Evolutionary conservation across 1,139 yeast species (phyloP).

Genomic region (Zygoascus meyerae): DNA sequence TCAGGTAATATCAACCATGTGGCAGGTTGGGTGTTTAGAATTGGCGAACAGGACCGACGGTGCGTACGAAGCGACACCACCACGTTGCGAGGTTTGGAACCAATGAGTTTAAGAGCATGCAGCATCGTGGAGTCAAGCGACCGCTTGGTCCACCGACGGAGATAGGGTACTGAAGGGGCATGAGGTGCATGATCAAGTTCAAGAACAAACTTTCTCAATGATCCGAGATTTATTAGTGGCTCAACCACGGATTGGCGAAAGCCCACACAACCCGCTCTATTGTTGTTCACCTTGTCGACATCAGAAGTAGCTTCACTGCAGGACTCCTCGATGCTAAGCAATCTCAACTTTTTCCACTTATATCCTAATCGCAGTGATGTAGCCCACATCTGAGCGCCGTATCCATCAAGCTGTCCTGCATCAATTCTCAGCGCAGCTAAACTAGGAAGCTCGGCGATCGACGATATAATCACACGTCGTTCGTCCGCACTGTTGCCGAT

Average conservation of each 20-base stretch:
- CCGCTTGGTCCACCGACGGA: too few species aligned
- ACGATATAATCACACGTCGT: not conserved
- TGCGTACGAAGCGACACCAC: not conserved
- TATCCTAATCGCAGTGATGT: not conserved
- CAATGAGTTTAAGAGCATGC: slow-evolving; percentile 4
- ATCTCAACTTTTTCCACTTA: slow-evolving; percentile 1
- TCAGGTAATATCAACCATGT: slow-evolving; percentile 4
- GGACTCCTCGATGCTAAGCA: slow-evolving; percentile 3
- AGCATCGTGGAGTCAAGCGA: not conserved
- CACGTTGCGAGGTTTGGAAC: not conserved
- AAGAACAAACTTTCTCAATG: not conserved
- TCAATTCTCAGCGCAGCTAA: slow-evolving; percentile 9
- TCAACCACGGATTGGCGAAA: not conserved
- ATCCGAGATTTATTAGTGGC: not conserved
- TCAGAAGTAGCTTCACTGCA: not conserved
- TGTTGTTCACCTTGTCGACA: not conserved
- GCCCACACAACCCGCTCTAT: not conserved
- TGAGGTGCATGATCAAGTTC: not conserved
- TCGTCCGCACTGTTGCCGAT: not conserved
- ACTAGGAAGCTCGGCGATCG: not conserved
- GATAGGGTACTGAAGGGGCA: too few species aligned
- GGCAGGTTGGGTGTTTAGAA: not conserved
- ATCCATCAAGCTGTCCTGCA: not conserved
- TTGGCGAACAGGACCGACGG: not conserved
- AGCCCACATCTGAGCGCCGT: slow-evolving; percentile 2